Conservation (phyloP, 768 basidiomycete species). For the Boletus vermiculosoides region DNA sequence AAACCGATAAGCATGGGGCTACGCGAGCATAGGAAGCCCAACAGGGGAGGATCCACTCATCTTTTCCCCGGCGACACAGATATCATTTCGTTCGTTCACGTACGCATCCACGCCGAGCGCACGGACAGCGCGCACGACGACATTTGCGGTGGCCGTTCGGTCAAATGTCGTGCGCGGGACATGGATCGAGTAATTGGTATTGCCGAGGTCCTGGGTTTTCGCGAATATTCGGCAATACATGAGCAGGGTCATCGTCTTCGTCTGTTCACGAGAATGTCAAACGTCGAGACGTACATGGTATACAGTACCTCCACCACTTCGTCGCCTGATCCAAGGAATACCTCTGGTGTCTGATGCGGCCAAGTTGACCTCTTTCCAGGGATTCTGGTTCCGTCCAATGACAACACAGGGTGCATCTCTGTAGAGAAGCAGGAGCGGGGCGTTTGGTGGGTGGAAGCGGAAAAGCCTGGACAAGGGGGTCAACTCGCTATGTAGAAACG, state of each 20-base stretch:
- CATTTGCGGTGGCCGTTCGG: conserved; percentile 68
- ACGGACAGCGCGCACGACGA: conserved; percentile 76
- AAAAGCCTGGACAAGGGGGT: conserved; percentile 59
- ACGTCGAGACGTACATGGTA: conserved; percentile 70
- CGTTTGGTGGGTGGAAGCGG: conserved; percentile 61
- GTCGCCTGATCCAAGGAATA: conserved; percentile 77
- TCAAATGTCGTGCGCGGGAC: conserved; percentile 80
- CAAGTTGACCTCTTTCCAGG: conserved; percentile 96
- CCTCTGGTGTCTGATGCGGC: conserved; percentile 46
- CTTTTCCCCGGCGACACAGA: conserved; percentile 84
- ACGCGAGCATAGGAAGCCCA: neutral
- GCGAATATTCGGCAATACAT: neutral
- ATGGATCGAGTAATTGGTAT: conserved; percentile 96
- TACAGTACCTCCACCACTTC: conserved; percentile 94
- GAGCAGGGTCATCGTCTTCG: neutral
- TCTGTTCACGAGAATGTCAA: neutral
- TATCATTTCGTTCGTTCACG: conserved; percentile 89
- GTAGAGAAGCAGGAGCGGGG: conserved; percentile 83
- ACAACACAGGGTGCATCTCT: conserved; percentile 87
- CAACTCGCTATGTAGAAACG: conserved; percentile 28
- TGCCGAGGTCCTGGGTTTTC: conserved; percentile 84
- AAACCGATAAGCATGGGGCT: neutral
- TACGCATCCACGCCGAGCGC: conserved; percentile 72
- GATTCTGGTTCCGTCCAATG: conserved; percentile 95
- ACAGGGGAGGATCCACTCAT: conserved; percentile 55